Conservation (phyloP, 2,329 filamentous ascomycete genomes). For the Zymoseptoria ardabiliae region DNA sequence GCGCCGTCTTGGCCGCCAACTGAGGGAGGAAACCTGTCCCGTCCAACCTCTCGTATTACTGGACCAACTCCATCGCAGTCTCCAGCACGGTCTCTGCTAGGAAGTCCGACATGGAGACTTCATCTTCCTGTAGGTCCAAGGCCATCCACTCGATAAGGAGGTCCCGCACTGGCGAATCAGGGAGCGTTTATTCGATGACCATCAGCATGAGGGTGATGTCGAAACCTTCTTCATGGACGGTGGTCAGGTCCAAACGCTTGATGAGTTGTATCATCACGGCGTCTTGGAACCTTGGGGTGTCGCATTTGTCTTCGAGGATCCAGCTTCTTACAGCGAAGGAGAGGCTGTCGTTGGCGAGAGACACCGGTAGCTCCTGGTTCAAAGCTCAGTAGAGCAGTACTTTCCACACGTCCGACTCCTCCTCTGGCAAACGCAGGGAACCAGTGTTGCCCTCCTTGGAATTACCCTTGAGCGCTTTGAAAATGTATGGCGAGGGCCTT, state of each 20-base stretch:
- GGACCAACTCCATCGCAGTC: too few species aligned
- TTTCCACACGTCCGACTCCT: constrained; percentile 5
- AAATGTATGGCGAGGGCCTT: constrained; percentile 1
- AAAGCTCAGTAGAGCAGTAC: constrained; percentile 5
- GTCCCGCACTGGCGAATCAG: too few species aligned
- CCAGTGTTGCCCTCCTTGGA: not conserved
- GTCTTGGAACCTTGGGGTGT: constrained; percentile 2
- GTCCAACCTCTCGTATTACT: not conserved
- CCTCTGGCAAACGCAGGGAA: constrained; percentile 1
- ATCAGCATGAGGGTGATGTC: too few species aligned
- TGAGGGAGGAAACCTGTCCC: not conserved
- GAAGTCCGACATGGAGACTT: too few species aligned
- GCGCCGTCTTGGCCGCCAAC: not conserved
- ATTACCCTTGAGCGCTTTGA: not conserved
- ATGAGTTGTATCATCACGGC: constrained; percentile 1
- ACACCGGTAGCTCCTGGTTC: not conserved
- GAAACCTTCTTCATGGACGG: too few species aligned
- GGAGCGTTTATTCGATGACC: too few species aligned
- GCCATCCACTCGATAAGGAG: not conserved
- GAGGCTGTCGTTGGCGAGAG: not conserved
- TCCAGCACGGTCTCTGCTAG: too few species aligned
- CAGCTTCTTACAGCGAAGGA: constrained; percentile 2
- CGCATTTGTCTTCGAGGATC: constrained; percentile 8
- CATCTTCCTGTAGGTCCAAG: not conserved
- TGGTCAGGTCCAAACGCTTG: not conserved